phyloP scores from a whole-genome alignment of 148 eudicot species.

The Vaccinium macrocarpon region DNA sequence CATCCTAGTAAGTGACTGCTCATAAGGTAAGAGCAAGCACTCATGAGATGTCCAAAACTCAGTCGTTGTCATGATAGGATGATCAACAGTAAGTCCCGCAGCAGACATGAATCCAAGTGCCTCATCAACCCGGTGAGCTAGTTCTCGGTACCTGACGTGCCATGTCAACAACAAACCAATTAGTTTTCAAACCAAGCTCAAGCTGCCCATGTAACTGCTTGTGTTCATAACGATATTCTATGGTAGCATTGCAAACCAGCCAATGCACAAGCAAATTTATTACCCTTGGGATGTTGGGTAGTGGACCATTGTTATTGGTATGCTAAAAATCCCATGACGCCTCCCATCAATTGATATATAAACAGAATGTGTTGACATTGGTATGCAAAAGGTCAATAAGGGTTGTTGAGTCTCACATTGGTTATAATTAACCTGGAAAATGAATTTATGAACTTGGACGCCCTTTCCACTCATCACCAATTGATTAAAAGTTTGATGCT shows the following conservation, averaged over 20 bases:
- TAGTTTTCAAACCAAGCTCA: neutral
- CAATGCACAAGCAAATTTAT: neutral
- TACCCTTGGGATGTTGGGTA: neutral
- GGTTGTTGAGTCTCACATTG: neutral
- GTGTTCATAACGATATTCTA: too few species aligned
- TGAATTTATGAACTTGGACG: neutral
- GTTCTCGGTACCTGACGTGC: conserved; percentile 69
- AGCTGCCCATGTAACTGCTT: too few species aligned
- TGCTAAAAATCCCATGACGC: neutral
- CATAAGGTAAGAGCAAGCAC: conserved; percentile 86
- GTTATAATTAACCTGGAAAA: neutral
- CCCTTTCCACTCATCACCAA: neutral
- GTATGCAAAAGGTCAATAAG: neutral
- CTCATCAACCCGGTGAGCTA: conserved; percentile 87
- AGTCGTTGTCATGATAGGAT: conserved; percentile 78
- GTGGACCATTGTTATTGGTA: neutral
- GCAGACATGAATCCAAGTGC: conserved; percentile 97
- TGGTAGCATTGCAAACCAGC: too few species aligned
- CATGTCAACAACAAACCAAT: conserved; percentile 13
- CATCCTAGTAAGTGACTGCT: conserved; percentile 78
- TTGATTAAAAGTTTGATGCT: neutral
- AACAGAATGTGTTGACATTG: neutral
- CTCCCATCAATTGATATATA: neutral
- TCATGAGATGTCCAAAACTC: conserved; percentile 98
- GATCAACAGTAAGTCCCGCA: conserved; percentile 87